A percentile compares a stretch with the other conserved stretches of the same genome.
phyloP scores from a whole-genome alignment of 2,329 filamentous ascomycete species.

The Curvularia eragrostidis region DNA sequence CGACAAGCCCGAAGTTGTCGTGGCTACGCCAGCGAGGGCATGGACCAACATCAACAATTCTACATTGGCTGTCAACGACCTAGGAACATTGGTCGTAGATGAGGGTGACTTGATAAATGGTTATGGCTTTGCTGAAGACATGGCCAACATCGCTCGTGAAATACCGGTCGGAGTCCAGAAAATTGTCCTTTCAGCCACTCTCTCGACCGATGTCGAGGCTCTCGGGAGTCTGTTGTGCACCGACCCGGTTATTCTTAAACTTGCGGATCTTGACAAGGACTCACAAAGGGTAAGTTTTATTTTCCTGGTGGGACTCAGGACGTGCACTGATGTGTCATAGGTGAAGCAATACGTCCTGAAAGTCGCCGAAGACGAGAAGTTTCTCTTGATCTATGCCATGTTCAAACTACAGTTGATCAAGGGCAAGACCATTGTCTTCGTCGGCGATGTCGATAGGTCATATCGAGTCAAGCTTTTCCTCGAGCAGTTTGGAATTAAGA shows the following conservation, averaged over 20 bases:
- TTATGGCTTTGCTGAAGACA: conserved; percentile 91
- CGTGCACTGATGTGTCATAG: background rate
- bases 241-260: conserved; percentile 77
- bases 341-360: conserved; percentile 89
- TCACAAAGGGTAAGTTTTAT: conserved; percentile 60
- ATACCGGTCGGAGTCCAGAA: conserved; percentile 88
- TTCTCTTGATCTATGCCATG: conserved; percentile 88
- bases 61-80: conserved; percentile 71
- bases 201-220: conserved; percentile 85
- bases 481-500: conserved; percentile 95
- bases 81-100: conserved; percentile 81
- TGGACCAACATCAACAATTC: conserved; percentile 77
- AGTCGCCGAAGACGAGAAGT: conserved; percentile 98
- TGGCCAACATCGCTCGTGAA: conserved; percentile 77
- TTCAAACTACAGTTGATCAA: conserved; percentile 95
- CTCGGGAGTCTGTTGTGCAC: conserved; percentile 86
- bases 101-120: conserved; percentile 93
- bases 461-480: conserved; percentile 94
- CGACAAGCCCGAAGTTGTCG: conserved; percentile 84
- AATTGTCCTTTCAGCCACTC: conserved; percentile 90
- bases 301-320: background rate
- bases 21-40: conserved; percentile 88
- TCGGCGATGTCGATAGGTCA: conserved; percentile 84
- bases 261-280: conserved; percentile 82
- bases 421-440: conserved; percentile 86